Conservation (phyloP, 83 land plant species). For the Diphasiastrum complanatum region DNA sequence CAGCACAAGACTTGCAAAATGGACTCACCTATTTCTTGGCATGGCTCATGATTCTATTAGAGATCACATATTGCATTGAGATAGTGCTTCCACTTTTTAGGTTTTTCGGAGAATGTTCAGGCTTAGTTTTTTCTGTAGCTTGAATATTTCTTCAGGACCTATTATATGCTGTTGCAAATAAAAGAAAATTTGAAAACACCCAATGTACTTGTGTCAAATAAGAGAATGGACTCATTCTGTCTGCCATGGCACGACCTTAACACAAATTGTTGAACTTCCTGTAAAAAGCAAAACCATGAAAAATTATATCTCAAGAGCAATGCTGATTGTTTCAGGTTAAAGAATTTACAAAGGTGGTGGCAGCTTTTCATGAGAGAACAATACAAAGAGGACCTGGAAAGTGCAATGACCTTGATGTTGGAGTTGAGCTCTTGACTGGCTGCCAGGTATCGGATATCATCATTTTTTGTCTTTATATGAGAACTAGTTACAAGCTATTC, state of each 20-base stretch:
- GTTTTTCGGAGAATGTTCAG: too few species aligned
- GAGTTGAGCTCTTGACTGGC: constrained; percentile 15
- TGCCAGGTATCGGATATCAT: constrained; percentile 8
- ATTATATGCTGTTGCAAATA: background rate
- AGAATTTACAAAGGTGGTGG: constrained; percentile 25
- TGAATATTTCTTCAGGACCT: background rate
- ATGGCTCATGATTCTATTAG: too few species aligned
- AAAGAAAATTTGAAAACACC: too few species aligned
- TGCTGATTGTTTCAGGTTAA: constrained; percentile 4
- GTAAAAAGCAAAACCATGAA: background rate
- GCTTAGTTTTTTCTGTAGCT: too few species aligned
- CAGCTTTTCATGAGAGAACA: constrained; percentile 28
- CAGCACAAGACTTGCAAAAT: too few species aligned
- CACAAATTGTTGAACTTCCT: background rate
- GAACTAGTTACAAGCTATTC: background rate
- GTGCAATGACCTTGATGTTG: constrained; percentile 29
- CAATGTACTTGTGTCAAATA: background rate
- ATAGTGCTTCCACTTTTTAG: too few species aligned
- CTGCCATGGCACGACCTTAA: background rate
- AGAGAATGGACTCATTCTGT: background rate
- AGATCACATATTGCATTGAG: too few species aligned
- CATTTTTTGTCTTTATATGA: background rate
- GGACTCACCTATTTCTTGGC: too few species aligned
- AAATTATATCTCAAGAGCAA: background rate
- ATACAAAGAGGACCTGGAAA: constrained; percentile 31